Conservation (phyloP, 345 rosid species). For the Microthlaspi erraticum region DNA sequence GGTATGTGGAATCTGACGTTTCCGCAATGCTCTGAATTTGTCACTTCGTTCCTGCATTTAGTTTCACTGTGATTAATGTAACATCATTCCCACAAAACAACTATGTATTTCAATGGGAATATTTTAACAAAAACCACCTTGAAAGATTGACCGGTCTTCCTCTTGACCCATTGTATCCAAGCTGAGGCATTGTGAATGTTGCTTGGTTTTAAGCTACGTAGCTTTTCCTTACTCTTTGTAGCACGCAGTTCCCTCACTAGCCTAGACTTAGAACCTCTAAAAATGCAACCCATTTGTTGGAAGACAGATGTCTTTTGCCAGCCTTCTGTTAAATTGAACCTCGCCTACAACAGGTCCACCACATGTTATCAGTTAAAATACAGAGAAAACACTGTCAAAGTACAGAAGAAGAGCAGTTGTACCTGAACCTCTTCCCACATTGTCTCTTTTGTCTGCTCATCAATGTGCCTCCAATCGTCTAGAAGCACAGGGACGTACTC, state of each 20-base stretch:
- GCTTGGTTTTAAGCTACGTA: background rate
- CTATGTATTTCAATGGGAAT: background rate
- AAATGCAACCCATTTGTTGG: background rate
- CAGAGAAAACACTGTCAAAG: background rate
- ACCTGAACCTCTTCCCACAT: too few relatives aligned
- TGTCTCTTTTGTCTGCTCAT: background rate
- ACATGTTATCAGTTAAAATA: background rate
- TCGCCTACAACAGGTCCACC: background rate
- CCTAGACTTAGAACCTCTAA: background rate
- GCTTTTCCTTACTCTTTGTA: background rate
- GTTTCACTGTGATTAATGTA: too few relatives aligned
- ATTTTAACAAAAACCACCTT: background rate
- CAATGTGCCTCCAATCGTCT: background rate
- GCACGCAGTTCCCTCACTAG: background rate
- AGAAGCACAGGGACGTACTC: too few relatives aligned
- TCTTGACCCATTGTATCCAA: background rate
- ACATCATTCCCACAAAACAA: background rate
- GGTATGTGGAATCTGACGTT: background rate
- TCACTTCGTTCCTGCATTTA: background rate
- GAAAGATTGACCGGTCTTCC: background rate
- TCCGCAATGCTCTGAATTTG: background rate
- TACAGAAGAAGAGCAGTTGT: too few relatives aligned
- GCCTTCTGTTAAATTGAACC: conserved; percentile 2
- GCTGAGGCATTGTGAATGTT: background rate
- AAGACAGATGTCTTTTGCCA: background rate